phyloP scores from a whole-genome alignment of 352 stramenopile genomes.

The Phytophthora kernoviae region DNA sequence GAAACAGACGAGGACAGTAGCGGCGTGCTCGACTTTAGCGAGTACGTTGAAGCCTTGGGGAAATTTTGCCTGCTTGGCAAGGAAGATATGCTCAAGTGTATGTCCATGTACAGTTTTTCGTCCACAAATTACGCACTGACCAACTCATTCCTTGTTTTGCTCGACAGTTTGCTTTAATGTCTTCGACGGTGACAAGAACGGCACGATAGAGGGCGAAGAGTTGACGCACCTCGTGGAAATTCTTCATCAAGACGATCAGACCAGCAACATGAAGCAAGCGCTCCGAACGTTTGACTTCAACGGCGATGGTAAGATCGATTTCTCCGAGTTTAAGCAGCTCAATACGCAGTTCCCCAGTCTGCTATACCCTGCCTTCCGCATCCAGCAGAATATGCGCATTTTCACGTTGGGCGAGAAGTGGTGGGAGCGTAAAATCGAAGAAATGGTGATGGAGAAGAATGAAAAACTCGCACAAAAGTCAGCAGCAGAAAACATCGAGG shows the following conservation, averaged over 20 bases:
- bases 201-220: conserved; percentile 73
- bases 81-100: conserved; percentile 79
- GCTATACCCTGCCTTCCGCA: conserved; percentile 71
- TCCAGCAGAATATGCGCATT: conserved; percentile 77
- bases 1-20: conserved; percentile 67
- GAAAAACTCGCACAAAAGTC: conserved; percentile 45
- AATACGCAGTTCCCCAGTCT: conserved; percentile 68
- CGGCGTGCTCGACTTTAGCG: conserved; percentile 71
- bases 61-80: conserved; percentile 79
- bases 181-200: conserved; percentile 74
- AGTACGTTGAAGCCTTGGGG: conserved; percentile 78
- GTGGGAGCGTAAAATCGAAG: conserved; percentile 66
- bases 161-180: conserved; percentile 77
- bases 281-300: conserved; percentile 73
- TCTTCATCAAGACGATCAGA: conserved; percentile 62
- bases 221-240: conserved; percentile 70
- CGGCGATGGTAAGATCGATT: conserved; percentile 75
- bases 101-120: not conserved
- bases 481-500: conserved; percentile 31
- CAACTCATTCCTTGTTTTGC: not conserved
- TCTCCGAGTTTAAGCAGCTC: conserved; percentile 69
- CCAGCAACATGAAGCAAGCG: conserved; percentile 74
- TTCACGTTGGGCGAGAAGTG: conserved; percentile 68
- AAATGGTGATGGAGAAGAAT: conserved; percentile 50
- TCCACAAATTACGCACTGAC: not conserved